phyloP scores from a whole-genome alignment of 352 stramenopile genomes.

The Blastocystis sp. region DNA sequence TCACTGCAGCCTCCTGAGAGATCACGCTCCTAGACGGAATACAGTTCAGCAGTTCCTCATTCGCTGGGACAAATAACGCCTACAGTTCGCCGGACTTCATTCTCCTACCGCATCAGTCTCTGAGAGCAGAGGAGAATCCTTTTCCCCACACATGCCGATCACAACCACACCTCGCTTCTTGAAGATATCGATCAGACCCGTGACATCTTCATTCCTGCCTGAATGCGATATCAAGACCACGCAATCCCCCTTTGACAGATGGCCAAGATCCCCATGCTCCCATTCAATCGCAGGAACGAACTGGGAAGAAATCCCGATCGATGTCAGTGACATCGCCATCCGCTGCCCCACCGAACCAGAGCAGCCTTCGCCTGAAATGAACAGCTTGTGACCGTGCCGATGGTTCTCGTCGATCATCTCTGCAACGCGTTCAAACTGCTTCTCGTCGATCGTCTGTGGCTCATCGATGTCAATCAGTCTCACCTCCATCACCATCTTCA shows the following conservation, averaged over 20 bases:
- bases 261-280: slow-evolving; percentile 59
- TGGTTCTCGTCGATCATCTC: slow-evolving; percentile 49
- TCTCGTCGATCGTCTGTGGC: slow-evolving; percentile 38
- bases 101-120: slow-evolving; percentile 8
- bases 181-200: slow-evolving; percentile 30
- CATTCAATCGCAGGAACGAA: slow-evolving; percentile 62
- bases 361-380: slow-evolving; percentile 62
- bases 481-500: slow-evolving; percentile 53
- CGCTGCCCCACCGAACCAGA: slow-evolving; percentile 58
- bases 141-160: slow-evolving; percentile 32
- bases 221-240: slow-evolving; percentile 56
- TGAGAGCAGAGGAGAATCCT: slow-evolving; percentile 6
- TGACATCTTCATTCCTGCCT: slow-evolving; percentile 62
- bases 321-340: slow-evolving; percentile 59
- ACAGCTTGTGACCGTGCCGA: slow-evolving; percentile 49
- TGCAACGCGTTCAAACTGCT: slow-evolving; percentile 43
- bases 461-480: not conserved
- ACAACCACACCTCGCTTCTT: slow-evolving; percentile 3
- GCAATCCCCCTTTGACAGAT: slow-evolving; percentile 55
- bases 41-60: slow-evolving; percentile 21
- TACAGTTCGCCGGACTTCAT: not conserved
- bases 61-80: slow-evolving; percentile 5
- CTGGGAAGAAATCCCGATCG: slow-evolving; percentile 56
- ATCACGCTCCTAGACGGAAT: slow-evolving; percentile 31
- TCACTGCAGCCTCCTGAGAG: slow-evolving; percentile 37